These are phyloP conservation scores for Trypanosoma brucei DNA, from an alignment of 208 protist species.

Conservation along the genomic window DNA sequence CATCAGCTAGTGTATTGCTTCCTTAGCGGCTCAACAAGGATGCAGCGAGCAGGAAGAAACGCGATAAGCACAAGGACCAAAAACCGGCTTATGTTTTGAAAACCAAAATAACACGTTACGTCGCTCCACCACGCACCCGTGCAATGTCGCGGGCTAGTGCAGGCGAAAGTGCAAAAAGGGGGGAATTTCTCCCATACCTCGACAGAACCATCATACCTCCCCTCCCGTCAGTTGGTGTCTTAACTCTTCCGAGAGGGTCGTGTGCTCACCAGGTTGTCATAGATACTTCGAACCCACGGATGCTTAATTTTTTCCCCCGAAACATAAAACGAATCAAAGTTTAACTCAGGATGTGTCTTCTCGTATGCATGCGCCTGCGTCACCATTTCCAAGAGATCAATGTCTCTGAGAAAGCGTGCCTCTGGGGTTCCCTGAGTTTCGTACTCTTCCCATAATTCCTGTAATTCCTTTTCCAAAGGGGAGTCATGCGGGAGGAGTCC, in stretches of 20 bases:
- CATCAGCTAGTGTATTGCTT: background rate
- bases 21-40: too few species aligned
- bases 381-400: constrained; percentile 91
- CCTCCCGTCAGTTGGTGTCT: too few species aligned
- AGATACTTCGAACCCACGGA: constrained; percentile 70
- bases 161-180: too few species aligned
- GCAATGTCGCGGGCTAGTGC: too few species aligned
- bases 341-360: constrained; percentile 45
- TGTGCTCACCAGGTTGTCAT: constrained; percentile 48
- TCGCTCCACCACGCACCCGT: too few species aligned
- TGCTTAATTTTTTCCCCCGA: constrained; percentile 70
- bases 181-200: too few species aligned
- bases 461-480: constrained; percentile 49
- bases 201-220: too few species aligned
- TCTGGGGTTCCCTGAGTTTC: constrained; percentile 79
- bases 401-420: constrained; percentile 86
- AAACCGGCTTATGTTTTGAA: too few species aligned
- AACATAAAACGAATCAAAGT: constrained; percentile 73
- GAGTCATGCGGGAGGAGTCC: constrained; percentile 27
- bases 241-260: constrained; percentile 15
- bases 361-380: constrained; percentile 89
- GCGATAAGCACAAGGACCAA: too few species aligned
- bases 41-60: too few species aligned
- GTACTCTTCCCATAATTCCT: constrained; percentile 80
- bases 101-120: too few species aligned